These are phyloP conservation scores for Arachis stenosperma DNA, from an alignment of 306 rosid species.

Conservation along the genomic window DNA sequence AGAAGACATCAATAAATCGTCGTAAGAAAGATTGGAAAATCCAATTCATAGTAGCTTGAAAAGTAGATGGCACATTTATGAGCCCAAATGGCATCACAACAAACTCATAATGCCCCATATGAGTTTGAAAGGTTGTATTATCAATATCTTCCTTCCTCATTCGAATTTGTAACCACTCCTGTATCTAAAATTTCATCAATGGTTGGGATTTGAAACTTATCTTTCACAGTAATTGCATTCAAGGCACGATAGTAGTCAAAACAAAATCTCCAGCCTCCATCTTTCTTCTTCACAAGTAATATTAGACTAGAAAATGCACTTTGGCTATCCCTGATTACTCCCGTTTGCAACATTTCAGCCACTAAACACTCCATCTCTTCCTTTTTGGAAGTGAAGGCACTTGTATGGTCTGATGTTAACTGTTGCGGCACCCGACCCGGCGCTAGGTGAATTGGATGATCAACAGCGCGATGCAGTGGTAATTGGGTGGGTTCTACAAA, in stretches of 20 bases:
- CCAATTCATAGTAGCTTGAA: neutral
- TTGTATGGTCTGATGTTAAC: neutral
- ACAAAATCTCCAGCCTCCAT: neutral
- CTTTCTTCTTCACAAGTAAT: neutral
- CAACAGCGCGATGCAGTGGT: fast-evolving
- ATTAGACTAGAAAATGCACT: neutral
- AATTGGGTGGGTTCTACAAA: too few species aligned
- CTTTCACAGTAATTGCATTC: neutral
- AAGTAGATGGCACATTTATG: neutral
- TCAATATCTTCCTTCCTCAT: neutral
- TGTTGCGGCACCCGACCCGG: neutral
- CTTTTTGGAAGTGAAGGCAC: neutral
- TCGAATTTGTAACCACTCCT: neutral
- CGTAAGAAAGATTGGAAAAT: neutral
- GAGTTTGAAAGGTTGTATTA: neutral
- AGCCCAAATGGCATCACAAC: neutral
- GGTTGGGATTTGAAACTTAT: neutral
- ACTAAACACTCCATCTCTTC: neutral
- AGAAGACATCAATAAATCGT: neutral
- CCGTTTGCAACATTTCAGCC: neutral
- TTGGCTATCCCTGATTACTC: neutral
- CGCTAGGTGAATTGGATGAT: neutral
- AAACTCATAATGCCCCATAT: neutral
- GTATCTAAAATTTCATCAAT: neutral
- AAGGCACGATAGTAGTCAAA: neutral